Evolutionary conservation across 495 filamentous ascomycete genomes (phyloP).

Genomic region (Podospora conica): DNA sequence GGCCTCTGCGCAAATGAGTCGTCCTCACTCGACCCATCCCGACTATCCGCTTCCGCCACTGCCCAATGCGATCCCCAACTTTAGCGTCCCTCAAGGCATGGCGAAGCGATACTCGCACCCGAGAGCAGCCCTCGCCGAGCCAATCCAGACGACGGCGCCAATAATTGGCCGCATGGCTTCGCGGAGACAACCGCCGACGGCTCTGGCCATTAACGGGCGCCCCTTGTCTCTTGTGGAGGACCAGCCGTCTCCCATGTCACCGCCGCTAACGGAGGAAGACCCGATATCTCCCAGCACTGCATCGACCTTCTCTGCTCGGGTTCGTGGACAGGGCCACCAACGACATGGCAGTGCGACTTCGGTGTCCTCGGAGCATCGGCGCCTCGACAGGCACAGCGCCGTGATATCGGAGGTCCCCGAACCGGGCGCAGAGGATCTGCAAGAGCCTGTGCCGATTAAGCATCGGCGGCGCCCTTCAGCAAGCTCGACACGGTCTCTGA

Average conservation of each 20-base stretch:
- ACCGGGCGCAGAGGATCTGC: not conserved
- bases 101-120: conserved; percentile 38
- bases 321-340: conserved; percentile 1
- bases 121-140: conserved; percentile 19
- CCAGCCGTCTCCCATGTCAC: conserved; percentile 37
- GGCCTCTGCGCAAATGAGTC: conserved; percentile 19
- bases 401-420: not conserved
- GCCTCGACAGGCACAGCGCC: not conserved
- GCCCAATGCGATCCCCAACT: conserved; percentile 35
- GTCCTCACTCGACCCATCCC: conserved; percentile 22
- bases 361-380: not conserved
- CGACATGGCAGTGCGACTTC: conserved; percentile 2
- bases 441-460: not conserved
- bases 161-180: conserved; percentile 14
- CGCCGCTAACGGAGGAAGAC: conserved; percentile 3
- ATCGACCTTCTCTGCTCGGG: conserved; percentile 24
- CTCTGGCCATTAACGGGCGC: conserved; percentile 35
- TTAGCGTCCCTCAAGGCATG: conserved; percentile 42
- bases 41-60: conserved; percentile 1
- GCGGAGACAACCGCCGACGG: conserved; percentile 38
- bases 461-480: conserved; percentile 5
- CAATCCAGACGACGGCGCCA: conserved; percentile 1
- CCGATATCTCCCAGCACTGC: conserved; percentile 23
- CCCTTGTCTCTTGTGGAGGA: conserved; percentile 46
- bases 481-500: conserved; percentile 1